Percentiles rank a stretch among this genome's conserved stretches.
These are phyloP conservation scores for Coniochaeta sp. DNA, from an alignment of 2,329 filamentous ascomycete genomes.

Conservation along the genomic window DNA sequence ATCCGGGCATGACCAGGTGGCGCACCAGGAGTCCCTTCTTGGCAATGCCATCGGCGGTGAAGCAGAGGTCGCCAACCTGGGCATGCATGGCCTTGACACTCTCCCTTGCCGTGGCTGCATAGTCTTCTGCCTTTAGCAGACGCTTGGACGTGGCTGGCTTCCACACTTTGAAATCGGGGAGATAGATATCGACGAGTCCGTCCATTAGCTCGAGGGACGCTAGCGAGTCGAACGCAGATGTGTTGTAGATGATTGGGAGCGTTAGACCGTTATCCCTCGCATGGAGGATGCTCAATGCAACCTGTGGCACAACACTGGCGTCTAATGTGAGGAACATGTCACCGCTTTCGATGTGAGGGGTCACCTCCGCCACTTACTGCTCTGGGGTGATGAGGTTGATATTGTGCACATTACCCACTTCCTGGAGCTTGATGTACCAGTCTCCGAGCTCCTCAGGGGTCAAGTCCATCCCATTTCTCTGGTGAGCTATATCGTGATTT, in stretches of 20 bases:
- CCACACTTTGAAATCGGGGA: slow-evolving; percentile 89
- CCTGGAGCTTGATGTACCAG: slow-evolving; percentile 78
- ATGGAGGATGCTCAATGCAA: slow-evolving; percentile 68
- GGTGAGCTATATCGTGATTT: slow-evolving; percentile 78
- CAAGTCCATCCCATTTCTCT: slow-evolving; percentile 72
- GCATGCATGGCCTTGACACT: slow-evolving; percentile 74
- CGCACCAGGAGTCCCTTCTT: slow-evolving; percentile 69
- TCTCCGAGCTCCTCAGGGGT: slow-evolving; percentile 69
- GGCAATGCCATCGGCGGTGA: slow-evolving; percentile 74
- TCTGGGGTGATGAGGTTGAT: slow-evolving; percentile 85
- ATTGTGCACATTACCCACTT: slow-evolving; percentile 76
- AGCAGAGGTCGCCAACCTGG: slow-evolving; percentile 78
- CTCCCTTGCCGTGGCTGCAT: slow-evolving; percentile 64
- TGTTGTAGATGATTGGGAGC: slow-evolving; percentile 78
- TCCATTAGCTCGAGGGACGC: slow-evolving; percentile 67
- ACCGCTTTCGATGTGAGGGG: not conserved
- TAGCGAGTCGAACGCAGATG: slow-evolving; percentile 71
- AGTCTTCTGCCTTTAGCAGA: slow-evolving; percentile 72
- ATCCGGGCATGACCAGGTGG: slow-evolving; percentile 80
- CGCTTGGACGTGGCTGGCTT: slow-evolving; percentile 56
- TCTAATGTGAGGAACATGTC: not conserved
- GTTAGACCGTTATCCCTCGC: slow-evolving; percentile 63
- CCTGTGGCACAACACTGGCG: slow-evolving; percentile 64
- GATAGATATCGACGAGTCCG: slow-evolving; percentile 75
- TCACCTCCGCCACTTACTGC: slow-evolving; percentile 33